Evolutionary conservation across 2,329 filamentous ascomycete genomes (phyloP).

Genomic region (Coniochaeta hoffmannii): DNA sequence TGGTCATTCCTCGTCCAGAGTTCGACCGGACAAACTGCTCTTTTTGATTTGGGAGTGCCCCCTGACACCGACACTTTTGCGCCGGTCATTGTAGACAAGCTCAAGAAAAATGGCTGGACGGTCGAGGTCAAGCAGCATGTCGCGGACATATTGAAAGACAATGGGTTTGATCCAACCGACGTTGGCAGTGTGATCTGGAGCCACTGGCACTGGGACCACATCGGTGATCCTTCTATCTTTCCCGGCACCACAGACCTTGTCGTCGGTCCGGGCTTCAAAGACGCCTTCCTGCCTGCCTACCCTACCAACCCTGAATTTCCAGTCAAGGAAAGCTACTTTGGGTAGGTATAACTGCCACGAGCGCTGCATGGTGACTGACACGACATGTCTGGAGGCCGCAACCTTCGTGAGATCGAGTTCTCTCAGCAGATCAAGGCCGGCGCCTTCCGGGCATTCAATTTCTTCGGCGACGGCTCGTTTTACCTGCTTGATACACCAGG

Average conservation of each 20-base stretch:
- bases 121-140: slow-evolving; percentile 2
- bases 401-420: slow-evolving; percentile 8
- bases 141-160: slow-evolving; percentile 7
- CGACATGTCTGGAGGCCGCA: slow-evolving; percentile 1
- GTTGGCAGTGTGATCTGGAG: slow-evolving; percentile 12
- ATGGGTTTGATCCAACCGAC: slow-evolving; percentile 5
- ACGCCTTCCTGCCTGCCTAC: slow-evolving; percentile 11
- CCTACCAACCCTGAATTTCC: slow-evolving; percentile 12
- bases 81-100: neutral
- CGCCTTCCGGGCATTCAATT: slow-evolving; percentile 13
- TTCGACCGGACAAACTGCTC: slow-evolving; percentile 3
- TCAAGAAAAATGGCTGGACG: slow-evolving; percentile 3
- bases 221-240: slow-evolving; percentile 13
- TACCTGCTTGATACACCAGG: slow-evolving; percentile 16
- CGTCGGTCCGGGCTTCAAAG: slow-evolving; percentile 16
- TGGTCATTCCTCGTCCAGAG: slow-evolving; percentile 7
- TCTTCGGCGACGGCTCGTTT: slow-evolving; percentile 17
- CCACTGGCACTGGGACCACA: slow-evolving; percentile 18
- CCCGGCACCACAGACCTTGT: slow-evolving; percentile 13
- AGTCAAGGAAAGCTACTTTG: slow-evolving; percentile 9
- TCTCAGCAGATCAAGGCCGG: slow-evolving; percentile 6
- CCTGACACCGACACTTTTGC: neutral
- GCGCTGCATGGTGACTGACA: neutral
- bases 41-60: slow-evolving; percentile 5
- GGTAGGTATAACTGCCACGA: neutral